Evolutionary conservation across 2,329 filamentous ascomycete genomes (phyloP).

Genomic region (Aspergillus intermedius): DNA sequence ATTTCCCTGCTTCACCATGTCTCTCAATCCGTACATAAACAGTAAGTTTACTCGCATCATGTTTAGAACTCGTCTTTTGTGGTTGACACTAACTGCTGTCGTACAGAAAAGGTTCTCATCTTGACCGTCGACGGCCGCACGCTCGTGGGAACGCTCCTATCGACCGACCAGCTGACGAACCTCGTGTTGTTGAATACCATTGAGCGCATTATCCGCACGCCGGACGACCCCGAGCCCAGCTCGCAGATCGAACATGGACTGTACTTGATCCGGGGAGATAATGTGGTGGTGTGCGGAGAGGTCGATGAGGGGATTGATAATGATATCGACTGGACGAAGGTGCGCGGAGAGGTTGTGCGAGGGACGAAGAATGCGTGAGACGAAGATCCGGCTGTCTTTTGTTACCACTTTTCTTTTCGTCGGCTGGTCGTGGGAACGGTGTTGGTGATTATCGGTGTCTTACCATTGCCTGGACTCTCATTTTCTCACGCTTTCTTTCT

Average conservation of each 20-base stretch:
- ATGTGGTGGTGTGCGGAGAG: slow-evolving; percentile 81
- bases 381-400: not conserved
- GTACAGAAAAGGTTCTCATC: slow-evolving; percentile 78
- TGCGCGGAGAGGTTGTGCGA: slow-evolving; percentile 76
- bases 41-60: slow-evolving; percentile 34
- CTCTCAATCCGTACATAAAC: slow-evolving; percentile 49
- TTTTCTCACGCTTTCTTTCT: slow-evolving; percentile 1
- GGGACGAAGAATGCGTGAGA: slow-evolving; percentile 68
- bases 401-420: not conserved
- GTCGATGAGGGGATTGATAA: slow-evolving; percentile 84
- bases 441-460: too few relatives aligned
- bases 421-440: not conserved
- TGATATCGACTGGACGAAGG: slow-evolving; percentile 88
- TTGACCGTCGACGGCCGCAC: slow-evolving; percentile 90
- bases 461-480: not conserved
- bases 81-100: not conserved
- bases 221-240: slow-evolving; percentile 75
- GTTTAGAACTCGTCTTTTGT: not conserved
- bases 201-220: slow-evolving; percentile 82
- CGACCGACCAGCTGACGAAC: slow-evolving; percentile 88
- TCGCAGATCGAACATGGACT: slow-evolving; percentile 76
- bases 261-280: slow-evolving; percentile 90
- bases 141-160: slow-evolving; percentile 72
- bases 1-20: slow-evolving; percentile 36
- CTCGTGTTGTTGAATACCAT: slow-evolving; percentile 75